These are phyloP conservation scores for Oryza nivara DNA, from an alignment of 176 grass and related monocot genomes.

Conservation along the genomic window DNA sequence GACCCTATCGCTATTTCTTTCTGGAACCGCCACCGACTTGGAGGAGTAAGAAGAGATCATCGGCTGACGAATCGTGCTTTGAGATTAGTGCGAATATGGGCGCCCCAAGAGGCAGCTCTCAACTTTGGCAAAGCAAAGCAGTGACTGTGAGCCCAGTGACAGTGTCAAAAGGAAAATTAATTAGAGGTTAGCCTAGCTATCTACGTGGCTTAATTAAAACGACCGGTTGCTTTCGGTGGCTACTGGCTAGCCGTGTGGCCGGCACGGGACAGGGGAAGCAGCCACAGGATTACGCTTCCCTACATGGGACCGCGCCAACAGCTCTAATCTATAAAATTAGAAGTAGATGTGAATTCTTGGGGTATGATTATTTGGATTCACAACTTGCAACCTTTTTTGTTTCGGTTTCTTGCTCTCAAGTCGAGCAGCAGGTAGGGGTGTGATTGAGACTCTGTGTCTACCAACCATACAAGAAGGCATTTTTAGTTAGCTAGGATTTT, in stretches of 20 bases:
- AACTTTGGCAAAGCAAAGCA: not conserved
- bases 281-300: slow-evolving; percentile 23
- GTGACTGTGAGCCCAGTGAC: not conserved
- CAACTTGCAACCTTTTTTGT: not conserved
- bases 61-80: not conserved
- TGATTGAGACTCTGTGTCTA: slow-evolving; percentile 4
- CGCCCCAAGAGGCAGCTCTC: not conserved
- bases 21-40: not conserved
- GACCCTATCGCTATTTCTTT: too few species aligned
- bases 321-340: not conserved
- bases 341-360: not conserved
- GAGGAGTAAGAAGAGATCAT: not conserved
- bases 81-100: too few species aligned
- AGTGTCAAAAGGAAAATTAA: not conserved
- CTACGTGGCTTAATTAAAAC: not conserved
- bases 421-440: not conserved
- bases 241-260: slow-evolving; percentile 45
- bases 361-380: not conserved
- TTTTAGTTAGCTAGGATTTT: not conserved
- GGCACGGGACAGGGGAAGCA: slow-evolving; percentile 48
- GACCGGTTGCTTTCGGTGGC: not conserved
- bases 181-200: not conserved
- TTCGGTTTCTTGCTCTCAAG: not conserved
- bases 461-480: not conserved
- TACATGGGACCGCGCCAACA: slow-evolving; percentile 30